Conservation (phyloP, 2,329 filamentous ascomycete species). For the Coniochaeta sp. region DNA sequence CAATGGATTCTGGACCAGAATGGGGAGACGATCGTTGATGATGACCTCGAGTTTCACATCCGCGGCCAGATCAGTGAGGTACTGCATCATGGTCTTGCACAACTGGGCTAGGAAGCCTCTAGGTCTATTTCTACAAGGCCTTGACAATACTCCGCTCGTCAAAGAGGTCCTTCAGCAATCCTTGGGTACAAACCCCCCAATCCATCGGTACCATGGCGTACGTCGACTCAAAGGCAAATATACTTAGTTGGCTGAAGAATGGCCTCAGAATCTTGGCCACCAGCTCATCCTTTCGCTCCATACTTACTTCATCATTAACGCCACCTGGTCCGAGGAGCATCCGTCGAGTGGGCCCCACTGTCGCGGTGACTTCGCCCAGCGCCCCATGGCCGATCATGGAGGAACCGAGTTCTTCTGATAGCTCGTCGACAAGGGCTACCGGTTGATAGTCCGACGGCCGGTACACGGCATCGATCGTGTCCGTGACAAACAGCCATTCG, state of each 20-base stretch:
- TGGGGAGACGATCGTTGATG: too few species aligned
- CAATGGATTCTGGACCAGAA: too few species aligned
- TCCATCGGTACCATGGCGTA: constrained; percentile 76
- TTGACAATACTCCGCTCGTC: constrained; percentile 65
- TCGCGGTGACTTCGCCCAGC: constrained; percentile 16
- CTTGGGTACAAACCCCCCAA: constrained; percentile 52
- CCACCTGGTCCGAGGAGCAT: constrained; percentile 45
- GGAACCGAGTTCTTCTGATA: constrained; percentile 66
- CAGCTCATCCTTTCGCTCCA: constrained; percentile 60
- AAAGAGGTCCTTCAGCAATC: constrained; percentile 68
- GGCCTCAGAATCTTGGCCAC: constrained; percentile 73
- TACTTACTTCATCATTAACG: constrained; percentile 45
- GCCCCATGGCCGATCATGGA: constrained; percentile 21
- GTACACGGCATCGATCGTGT: constrained; percentile 95
- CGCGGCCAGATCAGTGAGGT: too few species aligned
- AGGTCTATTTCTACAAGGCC: constrained; percentile 37
- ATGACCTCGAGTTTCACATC: too few species aligned
- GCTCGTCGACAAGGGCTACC: constrained; percentile 73
- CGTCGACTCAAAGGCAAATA: constrained; percentile 85
- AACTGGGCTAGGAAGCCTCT: too few species aligned
- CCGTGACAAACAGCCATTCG: constrained; percentile 95
- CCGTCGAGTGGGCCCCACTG: constrained; percentile 28
- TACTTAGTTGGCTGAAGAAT: constrained; percentile 87
- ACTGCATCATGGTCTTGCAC: too few species aligned
- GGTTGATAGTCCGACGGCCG: constrained; percentile 61